These are phyloP conservation scores for Globisporangium iwayamae DNA, from an alignment of 352 stramenopile genomes.

Conservation along the genomic window DNA sequence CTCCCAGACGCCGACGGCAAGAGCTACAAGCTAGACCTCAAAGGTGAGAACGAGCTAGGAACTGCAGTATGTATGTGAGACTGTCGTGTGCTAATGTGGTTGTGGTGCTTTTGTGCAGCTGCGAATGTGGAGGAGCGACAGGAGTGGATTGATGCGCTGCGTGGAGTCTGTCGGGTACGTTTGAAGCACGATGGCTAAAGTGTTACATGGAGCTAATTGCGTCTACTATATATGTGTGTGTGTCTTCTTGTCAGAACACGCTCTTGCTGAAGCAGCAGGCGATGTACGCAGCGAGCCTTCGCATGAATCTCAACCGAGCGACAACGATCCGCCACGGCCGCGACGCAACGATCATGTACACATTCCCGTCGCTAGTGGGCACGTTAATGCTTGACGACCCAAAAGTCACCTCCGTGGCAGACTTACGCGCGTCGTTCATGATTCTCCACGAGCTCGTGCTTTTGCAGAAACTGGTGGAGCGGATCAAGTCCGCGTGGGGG, in stretches of 20 bases:
- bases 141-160: conserved; percentile 59
- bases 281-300: conserved; percentile 17
- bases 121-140: conserved; percentile 40
- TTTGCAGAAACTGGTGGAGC: conserved; percentile 50
- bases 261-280: conserved; percentile 21
- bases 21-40: conserved; percentile 64
- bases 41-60: conserved; percentile 27
- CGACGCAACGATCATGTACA: conserved; percentile 24
- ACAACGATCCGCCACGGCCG: conserved; percentile 27
- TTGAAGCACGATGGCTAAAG: not conserved
- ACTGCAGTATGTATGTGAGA: not conserved
- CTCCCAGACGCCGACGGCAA: conserved; percentile 41
- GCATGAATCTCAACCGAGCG: conserved; percentile 15
- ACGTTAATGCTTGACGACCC: conserved; percentile 16
- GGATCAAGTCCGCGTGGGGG: conserved; percentile 44
- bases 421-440: conserved; percentile 65
- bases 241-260: conserved; percentile 9
- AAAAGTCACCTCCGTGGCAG: conserved; percentile 15
- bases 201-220: not conserved
- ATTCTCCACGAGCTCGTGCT: conserved; percentile 67
- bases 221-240: not conserved
- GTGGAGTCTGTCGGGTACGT: conserved; percentile 43
- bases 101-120: conserved; percentile 24
- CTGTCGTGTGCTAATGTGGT: not conserved
- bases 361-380: conserved; percentile 1